phyloP scores from a whole-genome alignment of 2,329 filamentous ascomycete genomes.

The Plectosphaerella plurivora region DNA sequence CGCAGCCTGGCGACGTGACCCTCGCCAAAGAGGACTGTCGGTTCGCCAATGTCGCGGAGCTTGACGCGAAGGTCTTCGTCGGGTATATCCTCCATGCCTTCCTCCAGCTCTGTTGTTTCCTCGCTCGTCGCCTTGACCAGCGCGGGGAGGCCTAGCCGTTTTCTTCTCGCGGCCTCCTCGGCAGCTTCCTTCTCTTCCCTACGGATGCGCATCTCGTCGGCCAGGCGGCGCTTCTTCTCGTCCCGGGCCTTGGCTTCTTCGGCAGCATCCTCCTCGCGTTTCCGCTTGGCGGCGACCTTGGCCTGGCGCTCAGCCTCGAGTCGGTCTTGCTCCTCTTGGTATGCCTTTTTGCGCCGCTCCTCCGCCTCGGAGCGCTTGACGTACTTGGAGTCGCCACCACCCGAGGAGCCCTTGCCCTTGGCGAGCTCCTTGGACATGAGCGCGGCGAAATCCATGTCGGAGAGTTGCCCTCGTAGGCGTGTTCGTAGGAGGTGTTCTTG shows the following conservation, averaged over 20 bases:
- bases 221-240: constrained; percentile 75
- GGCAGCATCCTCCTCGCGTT: constrained; percentile 80
- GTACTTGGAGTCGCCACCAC: constrained; percentile 64
- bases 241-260: constrained; percentile 66
- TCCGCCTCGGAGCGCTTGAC: constrained; percentile 82
- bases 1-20: constrained; percentile 63
- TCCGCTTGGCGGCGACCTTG: constrained; percentile 73
- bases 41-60: constrained; percentile 69
- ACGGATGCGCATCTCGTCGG: constrained; percentile 69
- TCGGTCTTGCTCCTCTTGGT: constrained; percentile 74
- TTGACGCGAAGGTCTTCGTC: constrained; percentile 67
- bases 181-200: constrained; percentile 70
- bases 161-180: constrained; percentile 68
- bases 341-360: constrained; percentile 73
- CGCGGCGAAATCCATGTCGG: constrained; percentile 85
- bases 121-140: constrained; percentile 42
- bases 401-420: constrained; percentile 57
- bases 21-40: constrained; percentile 77
- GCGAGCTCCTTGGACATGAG: constrained; percentile 91
- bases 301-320: constrained; percentile 68
- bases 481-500: background rate
- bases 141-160: constrained; percentile 76
- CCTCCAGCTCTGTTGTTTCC: constrained; percentile 37
- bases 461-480: constrained; percentile 13
- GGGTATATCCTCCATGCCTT: constrained; percentile 55